Conservation (phyloP, 805 yeast species). For the Barnettozyma vustinii region DNA sequence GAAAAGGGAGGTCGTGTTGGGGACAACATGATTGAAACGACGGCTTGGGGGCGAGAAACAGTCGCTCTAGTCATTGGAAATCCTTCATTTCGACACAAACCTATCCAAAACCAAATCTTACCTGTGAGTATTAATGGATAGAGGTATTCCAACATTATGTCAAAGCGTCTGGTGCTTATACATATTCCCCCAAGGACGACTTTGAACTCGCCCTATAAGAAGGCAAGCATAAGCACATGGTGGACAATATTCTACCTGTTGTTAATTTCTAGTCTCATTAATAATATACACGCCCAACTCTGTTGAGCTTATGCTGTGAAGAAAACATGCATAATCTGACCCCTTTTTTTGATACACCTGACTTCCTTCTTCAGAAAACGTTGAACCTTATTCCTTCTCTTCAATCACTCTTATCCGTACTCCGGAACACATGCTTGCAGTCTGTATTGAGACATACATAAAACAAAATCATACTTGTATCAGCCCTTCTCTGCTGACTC, state of each 20-base stretch:
- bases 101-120: too few species aligned
- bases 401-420: conserved; percentile 11
- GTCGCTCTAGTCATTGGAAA: too few species aligned
- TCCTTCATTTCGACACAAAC: too few species aligned
- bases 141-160: too few species aligned
- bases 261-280: background rate
- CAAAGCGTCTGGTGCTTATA: too few species aligned
- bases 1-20: background rate
- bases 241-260: background rate
- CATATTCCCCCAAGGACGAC: too few species aligned
- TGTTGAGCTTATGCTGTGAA: background rate
- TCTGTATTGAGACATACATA: conserved; percentile 70
- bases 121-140: too few species aligned
- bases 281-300: background rate
- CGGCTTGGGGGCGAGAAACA: too few species aligned
- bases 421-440: conserved; percentile 65
- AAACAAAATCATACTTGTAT: conserved; percentile 91
- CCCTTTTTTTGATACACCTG: background rate
- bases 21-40: too few species aligned
- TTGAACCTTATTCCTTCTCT: background rate
- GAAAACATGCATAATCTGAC: background rate
- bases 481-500: conserved; percentile 90
- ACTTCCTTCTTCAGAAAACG: background rate
- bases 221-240: background rate
- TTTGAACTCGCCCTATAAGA: too few species aligned